Conservation (phyloP, 2,329 filamentous ascomycete species). For the Beauveria scarabaeidicola region DNA sequence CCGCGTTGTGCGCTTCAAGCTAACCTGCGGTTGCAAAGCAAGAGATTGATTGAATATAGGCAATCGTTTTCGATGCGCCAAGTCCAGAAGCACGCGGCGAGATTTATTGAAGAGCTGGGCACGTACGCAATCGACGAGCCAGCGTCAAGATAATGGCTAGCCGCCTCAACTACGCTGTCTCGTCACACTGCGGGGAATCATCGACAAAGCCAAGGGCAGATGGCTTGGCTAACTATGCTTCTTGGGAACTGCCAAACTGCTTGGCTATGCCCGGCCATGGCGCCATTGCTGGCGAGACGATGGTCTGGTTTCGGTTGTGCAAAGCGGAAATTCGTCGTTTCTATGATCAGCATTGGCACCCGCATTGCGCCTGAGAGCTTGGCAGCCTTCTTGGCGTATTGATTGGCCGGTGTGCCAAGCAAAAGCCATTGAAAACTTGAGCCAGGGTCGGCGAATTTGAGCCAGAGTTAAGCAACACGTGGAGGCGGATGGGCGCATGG, state of each 20-base stretch:
- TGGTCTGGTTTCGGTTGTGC: background rate
- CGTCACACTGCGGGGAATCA: background rate
- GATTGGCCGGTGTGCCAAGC: background rate
- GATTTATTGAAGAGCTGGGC: background rate
- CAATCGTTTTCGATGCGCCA: background rate
- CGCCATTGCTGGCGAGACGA: background rate
- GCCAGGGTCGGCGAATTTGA: background rate
- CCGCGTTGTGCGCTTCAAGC: too few species aligned
- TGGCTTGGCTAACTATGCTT: background rate
- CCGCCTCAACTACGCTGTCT: background rate
- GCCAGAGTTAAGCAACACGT: slow-evolving; percentile 3
- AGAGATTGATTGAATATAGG: background rate
- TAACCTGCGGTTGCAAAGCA: too few species aligned
- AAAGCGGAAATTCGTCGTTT: background rate
- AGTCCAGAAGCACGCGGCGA: background rate
- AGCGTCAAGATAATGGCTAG: background rate
- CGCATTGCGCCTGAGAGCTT: slow-evolving; percentile 4
- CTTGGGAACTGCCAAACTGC: background rate
- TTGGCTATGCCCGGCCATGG: background rate
- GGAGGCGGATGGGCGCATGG: background rate
- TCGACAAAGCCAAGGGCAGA: background rate
- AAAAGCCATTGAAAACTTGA: background rate
- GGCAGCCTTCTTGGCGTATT: slow-evolving; percentile 3
- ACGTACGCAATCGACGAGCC: background rate
- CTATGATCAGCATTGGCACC: slow-evolving; percentile 3